Conservation (phyloP, 495 filamentous ascomycete genomes). For the Daldinia caldariorum region DNA sequence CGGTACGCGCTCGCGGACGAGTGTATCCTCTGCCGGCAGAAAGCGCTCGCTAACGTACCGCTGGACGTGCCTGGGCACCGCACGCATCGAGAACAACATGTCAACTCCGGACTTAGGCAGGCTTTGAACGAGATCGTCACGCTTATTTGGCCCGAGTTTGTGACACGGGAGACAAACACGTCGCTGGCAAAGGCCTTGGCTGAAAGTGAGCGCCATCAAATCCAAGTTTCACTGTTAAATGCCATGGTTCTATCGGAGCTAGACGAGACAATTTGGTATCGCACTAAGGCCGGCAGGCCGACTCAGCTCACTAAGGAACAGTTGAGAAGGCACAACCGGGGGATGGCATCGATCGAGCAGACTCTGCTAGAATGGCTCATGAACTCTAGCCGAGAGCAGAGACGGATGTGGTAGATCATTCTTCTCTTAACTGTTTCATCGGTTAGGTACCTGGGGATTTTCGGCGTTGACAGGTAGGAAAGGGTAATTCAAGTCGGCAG, state of each 20-base stretch:
- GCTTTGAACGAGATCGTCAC: conserved; percentile 27
- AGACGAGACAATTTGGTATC: conserved; percentile 44
- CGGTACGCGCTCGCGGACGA: conserved; percentile 38
- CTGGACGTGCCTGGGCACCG: conserved; percentile 33
- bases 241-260: conserved; percentile 42
- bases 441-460: neutral
- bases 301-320: conserved; percentile 36
- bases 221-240: conserved; percentile 41
- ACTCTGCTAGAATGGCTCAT: conserved; percentile 37
- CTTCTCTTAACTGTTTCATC: neutral
- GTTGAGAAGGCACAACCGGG: conserved; percentile 20
- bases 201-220: conserved; percentile 36
- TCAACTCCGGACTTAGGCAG: conserved; percentile 24
- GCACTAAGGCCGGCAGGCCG: conserved; percentile 24
- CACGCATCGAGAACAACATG: conserved; percentile 29
- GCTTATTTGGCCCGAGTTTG: conserved; percentile 42
- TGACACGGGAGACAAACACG: conserved; percentile 37
- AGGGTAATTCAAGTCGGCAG: neutral
- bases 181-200: conserved; percentile 28
- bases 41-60: conserved; percentile 4
- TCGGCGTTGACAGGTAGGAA: neutral
- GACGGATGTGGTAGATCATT: conserved; percentile 44
- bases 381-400: conserved; percentile 17
- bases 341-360: conserved; percentile 36
- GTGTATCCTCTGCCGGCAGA: conserved; percentile 40